These are phyloP conservation scores for Jimgerdemannia flammicorona DNA, from an alignment of 192 early-diverging fungal species.

Conservation along the genomic window DNA sequence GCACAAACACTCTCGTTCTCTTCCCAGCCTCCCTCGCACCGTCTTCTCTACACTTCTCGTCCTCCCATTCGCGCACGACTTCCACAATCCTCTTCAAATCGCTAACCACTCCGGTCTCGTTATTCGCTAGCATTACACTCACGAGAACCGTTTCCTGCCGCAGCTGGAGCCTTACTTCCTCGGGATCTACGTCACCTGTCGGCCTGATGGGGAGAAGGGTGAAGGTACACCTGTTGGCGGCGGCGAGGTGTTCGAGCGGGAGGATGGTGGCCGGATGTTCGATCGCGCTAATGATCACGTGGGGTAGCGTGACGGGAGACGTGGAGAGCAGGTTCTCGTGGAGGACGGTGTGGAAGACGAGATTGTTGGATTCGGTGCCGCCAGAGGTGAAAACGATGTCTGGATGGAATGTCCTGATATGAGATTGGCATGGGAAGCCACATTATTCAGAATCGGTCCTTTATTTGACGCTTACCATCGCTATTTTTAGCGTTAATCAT, in stretches of 20 bases:
- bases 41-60: not conserved
- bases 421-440: not conserved
- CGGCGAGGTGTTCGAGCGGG: not conserved
- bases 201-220: not conserved
- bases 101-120: not conserved
- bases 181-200: not conserved
- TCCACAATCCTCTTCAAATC: constrained; percentile 1
- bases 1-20: not conserved
- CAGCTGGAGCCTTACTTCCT: not conserved
- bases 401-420: not conserved
- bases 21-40: not conserved
- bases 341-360: constrained; percentile 3
- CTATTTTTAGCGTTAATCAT: not conserved
- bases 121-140: constrained; percentile 5
- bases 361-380: constrained; percentile 5
- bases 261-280: not conserved
- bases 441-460: too few relatives aligned
- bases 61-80: not conserved
- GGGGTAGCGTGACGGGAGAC: not conserved
- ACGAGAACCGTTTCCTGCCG: constrained; percentile 1
- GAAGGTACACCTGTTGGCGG: not conserved
- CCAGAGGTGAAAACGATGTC: constrained; percentile 4
- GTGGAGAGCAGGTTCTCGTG: not conserved
- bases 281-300: not conserved
- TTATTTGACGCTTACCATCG: not conserved